Evolutionary conservation across 306 rosid species (phyloP).

Genomic region (Rubus parviflorus): DNA sequence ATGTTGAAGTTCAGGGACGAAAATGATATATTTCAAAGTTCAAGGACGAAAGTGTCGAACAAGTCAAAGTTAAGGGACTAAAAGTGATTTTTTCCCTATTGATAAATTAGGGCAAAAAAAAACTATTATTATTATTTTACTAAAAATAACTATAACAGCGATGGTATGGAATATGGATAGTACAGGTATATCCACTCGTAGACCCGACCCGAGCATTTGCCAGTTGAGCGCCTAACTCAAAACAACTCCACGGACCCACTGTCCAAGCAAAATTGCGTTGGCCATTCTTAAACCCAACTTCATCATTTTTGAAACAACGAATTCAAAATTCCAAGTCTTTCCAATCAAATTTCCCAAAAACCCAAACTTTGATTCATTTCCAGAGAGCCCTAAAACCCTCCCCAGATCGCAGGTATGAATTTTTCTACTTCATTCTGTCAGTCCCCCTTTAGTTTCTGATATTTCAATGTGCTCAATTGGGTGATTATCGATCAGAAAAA

Average conservation of each 20-base stretch:
- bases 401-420: background rate
- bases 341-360: background rate
- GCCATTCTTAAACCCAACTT: slow-evolving; percentile 9
- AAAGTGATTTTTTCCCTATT: too few species aligned
- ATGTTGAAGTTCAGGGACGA: too few species aligned
- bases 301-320: slow-evolving; percentile 1
- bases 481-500: background rate
- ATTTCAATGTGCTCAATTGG: background rate
- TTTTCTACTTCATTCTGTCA: background rate
- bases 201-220: slow-evolving; percentile 10
- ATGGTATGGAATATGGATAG: too few species aligned
- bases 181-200: too few species aligned
- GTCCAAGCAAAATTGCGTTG: background rate
- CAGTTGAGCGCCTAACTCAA: background rate
- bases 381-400: background rate
- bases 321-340: background rate
- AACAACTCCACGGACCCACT: background rate
- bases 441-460: background rate
- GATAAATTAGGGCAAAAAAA: too few species aligned
- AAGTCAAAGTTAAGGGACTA: too few species aligned
- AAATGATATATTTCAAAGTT: too few species aligned
- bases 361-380: background rate
- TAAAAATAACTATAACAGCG: too few species aligned
- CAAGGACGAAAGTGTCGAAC: too few species aligned
- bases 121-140: too few species aligned